Evolutionary conservation across 176 grass and related monocot species (phyloP).

Genomic region (Ananas comosus): DNA sequence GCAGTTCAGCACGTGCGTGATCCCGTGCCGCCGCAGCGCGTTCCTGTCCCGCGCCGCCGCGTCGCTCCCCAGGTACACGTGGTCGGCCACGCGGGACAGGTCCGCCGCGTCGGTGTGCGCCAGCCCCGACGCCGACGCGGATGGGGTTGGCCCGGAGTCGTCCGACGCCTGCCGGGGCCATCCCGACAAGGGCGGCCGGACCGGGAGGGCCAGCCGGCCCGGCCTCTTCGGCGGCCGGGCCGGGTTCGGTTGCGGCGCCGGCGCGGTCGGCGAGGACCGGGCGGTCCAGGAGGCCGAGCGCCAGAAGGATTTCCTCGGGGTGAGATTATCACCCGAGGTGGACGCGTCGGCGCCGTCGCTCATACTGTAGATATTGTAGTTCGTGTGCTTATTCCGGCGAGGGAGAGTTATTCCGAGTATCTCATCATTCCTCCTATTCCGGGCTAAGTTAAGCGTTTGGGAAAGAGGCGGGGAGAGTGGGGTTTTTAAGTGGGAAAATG

Average conservation of each 20-base stretch:
- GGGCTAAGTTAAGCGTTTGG: too few relatives aligned
- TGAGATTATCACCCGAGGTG: constrained; percentile 10
- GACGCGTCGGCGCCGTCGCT: constrained; percentile 3
- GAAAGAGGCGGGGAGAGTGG: too few relatives aligned
- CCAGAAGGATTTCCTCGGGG: constrained; percentile 26
- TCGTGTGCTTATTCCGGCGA: too few relatives aligned
- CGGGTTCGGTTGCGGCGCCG: neutral
- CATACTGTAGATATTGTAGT: too few relatives aligned
- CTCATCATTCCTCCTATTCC: too few relatives aligned
- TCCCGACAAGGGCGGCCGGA: constrained; percentile 13
- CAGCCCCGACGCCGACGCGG: neutral
- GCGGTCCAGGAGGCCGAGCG: constrained; percentile 44
- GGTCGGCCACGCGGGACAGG: constrained; percentile 31
- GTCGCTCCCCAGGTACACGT: constrained; percentile 44
- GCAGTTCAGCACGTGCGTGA: constrained; percentile 53
- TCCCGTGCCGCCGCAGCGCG: constrained; percentile 34
- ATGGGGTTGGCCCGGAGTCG: constrained; percentile 14
- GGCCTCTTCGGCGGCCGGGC: constrained; percentile 23
- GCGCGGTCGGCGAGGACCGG: constrained; percentile 21
- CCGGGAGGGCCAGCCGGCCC: constrained; percentile 23
- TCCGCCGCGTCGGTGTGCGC: constrained; percentile 12
- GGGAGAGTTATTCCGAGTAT: too few relatives aligned
- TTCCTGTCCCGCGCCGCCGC: constrained; percentile 32
- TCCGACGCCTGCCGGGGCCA: constrained; percentile 37
- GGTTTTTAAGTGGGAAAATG: too few relatives aligned